Conservation (phyloP, 805 yeast species). For the Sugiyamaella boreocaroliniensis region DNA sequence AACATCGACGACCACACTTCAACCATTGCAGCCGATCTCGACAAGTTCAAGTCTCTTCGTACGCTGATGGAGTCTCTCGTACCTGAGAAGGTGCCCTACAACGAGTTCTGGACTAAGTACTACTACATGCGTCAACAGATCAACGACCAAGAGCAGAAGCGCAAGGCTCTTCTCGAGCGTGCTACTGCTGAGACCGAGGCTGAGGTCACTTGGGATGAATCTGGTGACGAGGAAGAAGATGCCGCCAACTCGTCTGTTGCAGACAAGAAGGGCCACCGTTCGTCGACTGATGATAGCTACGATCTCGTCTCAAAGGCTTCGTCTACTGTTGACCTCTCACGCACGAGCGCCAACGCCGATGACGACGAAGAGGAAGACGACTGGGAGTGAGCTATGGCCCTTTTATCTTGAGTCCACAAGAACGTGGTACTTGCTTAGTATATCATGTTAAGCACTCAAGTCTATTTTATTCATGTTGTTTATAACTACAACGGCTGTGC, state of each 20-base stretch:
- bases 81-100: conserved; percentile 53
- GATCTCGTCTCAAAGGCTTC: conserved; percentile 35
- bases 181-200: conserved; percentile 30
- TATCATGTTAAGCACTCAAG: background rate
- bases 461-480: background rate
- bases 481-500: background rate
- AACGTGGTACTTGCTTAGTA: too few relatives aligned
- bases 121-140: conserved; percentile 49
- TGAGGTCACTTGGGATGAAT: conserved; percentile 33
- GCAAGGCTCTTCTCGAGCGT: conserved; percentile 53
- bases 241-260: conserved; percentile 7
- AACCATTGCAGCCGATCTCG: conserved; percentile 44
- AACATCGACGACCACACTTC: conserved; percentile 43
- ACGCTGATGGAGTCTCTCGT: conserved; percentile 56
- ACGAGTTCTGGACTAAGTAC: conserved; percentile 70
- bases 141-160: conserved; percentile 53
- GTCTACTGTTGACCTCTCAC: conserved; percentile 32
- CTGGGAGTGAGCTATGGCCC: conserved; percentile 46
- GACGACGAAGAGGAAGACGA: conserved; percentile 51
- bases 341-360: conserved; percentile 22
- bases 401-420: too few relatives aligned
- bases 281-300: conserved; percentile 37
- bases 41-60: conserved; percentile 45
- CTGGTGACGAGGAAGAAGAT: conserved; percentile 36
- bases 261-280: conserved; percentile 18